phyloP scores from a whole-genome alignment of 2,329 filamentous ascomycete genomes.

The Nothopassalora personata region DNA sequence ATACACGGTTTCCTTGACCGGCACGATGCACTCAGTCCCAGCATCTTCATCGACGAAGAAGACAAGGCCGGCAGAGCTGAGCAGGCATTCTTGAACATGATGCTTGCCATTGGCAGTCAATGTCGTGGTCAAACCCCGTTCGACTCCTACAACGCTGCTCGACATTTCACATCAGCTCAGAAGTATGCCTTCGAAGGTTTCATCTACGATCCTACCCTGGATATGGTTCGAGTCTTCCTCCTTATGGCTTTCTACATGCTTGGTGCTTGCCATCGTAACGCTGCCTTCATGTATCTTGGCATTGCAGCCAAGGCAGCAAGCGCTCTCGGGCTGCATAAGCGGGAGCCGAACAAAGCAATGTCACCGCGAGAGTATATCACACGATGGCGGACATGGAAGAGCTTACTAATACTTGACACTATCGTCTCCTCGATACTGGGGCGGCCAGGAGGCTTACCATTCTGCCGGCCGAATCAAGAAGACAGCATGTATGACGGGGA shows the following conservation, averaged over 20 bases:
- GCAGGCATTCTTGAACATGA: slow-evolving; percentile 31
- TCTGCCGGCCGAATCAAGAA: slow-evolving; percentile 13
- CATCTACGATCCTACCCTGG: slow-evolving; percentile 50
- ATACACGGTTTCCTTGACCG: slow-evolving; percentile 15
- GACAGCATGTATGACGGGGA: slow-evolving; percentile 15
- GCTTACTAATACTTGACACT: slow-evolving; percentile 45
- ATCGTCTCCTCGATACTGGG: slow-evolving; percentile 48
- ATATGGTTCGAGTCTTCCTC: slow-evolving; percentile 49
- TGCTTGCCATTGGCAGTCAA: slow-evolving; percentile 52
- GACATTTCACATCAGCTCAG: slow-evolving; percentile 46
- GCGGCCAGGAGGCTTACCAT: slow-evolving; percentile 34
- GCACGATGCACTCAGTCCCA: slow-evolving; percentile 18
- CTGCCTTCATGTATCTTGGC: slow-evolving; percentile 60
- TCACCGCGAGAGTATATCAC: slow-evolving; percentile 11
- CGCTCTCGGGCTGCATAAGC: slow-evolving; percentile 51
- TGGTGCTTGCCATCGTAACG: slow-evolving; percentile 53
- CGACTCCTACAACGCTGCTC: slow-evolving; percentile 30
- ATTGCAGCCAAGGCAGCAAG: slow-evolving; percentile 55
- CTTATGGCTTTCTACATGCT: slow-evolving; percentile 58
- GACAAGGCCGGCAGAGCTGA: slow-evolving; percentile 35
- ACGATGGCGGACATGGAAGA: slow-evolving; percentile 43
- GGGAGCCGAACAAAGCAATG: slow-evolving; percentile 18
- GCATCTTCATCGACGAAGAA: slow-evolving; percentile 16
- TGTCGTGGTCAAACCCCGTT: slow-evolving; percentile 27
- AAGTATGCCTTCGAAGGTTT: slow-evolving; percentile 46